These are phyloP conservation scores for Pseudogymnoascus sp. DNA, from an alignment of 2,329 filamentous ascomycete species.

Conservation along the genomic window DNA sequence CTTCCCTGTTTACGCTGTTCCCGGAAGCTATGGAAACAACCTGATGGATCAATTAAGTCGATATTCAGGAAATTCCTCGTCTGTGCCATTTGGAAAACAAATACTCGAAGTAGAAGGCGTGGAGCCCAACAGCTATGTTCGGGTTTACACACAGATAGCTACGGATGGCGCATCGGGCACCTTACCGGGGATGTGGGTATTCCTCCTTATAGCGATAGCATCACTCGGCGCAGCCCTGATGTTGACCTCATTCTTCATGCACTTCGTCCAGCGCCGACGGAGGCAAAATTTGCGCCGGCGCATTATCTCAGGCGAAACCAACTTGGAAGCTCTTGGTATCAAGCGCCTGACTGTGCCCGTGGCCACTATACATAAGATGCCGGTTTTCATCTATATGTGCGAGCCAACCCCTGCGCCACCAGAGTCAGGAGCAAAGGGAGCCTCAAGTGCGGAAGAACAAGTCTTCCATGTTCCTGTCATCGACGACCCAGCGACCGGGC, in stretches of 20 bases:
- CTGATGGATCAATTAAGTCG: constrained; percentile 64
- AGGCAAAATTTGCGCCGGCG: constrained; percentile 59
- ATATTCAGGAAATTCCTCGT: constrained; percentile 69
- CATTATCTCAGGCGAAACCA: constrained; percentile 69
- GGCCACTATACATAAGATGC: constrained; percentile 62
- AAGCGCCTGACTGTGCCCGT: constrained; percentile 71
- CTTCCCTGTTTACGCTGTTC: constrained; percentile 78
- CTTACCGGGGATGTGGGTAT: constrained; percentile 74
- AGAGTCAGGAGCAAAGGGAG: not conserved
- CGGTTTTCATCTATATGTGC: constrained; percentile 67
- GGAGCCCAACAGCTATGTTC: constrained; percentile 49
- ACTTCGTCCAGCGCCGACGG: constrained; percentile 64
- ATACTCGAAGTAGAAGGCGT: constrained; percentile 47
- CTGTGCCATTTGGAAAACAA: constrained; percentile 49
- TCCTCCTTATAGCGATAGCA: constrained; percentile 61
- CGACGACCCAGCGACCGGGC: constrained; percentile 8
- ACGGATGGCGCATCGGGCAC: constrained; percentile 20
- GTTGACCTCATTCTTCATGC: constrained; percentile 63
- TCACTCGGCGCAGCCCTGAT: constrained; percentile 62
- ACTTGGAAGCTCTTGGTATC: constrained; percentile 78
- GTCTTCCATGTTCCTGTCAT: constrained; percentile 11
- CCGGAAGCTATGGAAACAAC: constrained; percentile 54
- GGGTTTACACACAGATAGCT: constrained; percentile 49
- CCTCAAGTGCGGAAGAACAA: not conserved
- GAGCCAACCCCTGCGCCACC: constrained; percentile 37